These are phyloP conservation scores for Aspergillus spinulosporus DNA, from an alignment of 2,329 filamentous ascomycete species.

Conservation along the genomic window DNA sequence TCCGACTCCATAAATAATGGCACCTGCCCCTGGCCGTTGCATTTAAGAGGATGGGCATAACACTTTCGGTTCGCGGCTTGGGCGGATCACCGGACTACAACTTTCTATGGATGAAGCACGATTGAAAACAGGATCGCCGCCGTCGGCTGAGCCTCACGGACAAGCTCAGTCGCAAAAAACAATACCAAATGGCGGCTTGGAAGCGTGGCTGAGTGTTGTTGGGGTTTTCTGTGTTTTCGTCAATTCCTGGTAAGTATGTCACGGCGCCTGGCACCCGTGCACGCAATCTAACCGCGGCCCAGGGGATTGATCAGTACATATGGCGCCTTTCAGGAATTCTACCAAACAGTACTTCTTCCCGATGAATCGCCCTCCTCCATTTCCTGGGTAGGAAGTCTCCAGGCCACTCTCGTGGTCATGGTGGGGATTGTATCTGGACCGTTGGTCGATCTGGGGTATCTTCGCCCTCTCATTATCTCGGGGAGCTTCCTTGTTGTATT, in stretches of 20 bases:
- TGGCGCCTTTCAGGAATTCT: constrained; percentile 53
- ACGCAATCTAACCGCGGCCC: neutral
- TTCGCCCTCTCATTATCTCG: constrained; percentile 41
- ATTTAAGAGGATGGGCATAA: neutral
- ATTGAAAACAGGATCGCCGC: neutral
- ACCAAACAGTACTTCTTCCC: constrained; percentile 41
- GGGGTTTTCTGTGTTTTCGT: constrained; percentile 36
- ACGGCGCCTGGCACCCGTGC: neutral
- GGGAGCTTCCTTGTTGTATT: constrained; percentile 44
- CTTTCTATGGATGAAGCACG: neutral
- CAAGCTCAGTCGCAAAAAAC: constrained; percentile 14
- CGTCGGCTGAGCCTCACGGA: neutral
- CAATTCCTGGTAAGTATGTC: constrained; percentile 32
- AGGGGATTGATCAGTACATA: constrained; percentile 49
- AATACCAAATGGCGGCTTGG: constrained; percentile 28
- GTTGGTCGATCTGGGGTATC: constrained; percentile 50
- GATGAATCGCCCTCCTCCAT: constrained; percentile 43
- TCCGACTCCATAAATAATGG: constrained; percentile 5
- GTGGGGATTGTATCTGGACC: constrained; percentile 50
- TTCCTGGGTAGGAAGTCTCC: constrained; percentile 51
- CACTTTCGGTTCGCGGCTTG: neutral
- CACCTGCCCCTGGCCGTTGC: neutral
- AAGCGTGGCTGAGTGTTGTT: constrained; percentile 33
- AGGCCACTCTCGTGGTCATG: constrained; percentile 50
- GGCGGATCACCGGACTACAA: neutral